Evolutionary conservation across 257 asterid species (phyloP).

Genomic region (Echites panduratus): DNA sequence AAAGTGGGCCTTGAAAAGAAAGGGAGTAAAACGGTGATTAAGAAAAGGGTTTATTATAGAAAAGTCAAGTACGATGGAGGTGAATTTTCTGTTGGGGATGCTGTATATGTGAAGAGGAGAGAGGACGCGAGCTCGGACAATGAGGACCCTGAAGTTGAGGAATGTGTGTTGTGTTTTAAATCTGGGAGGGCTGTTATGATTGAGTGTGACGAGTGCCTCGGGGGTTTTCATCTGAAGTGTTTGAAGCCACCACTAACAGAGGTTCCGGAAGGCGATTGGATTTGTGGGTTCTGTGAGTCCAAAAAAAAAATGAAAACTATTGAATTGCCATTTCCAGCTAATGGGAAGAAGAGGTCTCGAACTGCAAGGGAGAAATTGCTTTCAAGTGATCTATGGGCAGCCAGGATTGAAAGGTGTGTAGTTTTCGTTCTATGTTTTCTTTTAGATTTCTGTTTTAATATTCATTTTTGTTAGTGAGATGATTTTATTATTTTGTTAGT

Average conservation of each 20-base stretch:
- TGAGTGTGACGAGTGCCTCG: slow-evolving; percentile 92
- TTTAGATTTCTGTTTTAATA: background rate
- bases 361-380: slow-evolving; percentile 84
- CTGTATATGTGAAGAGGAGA: slow-evolving; percentile 75
- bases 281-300: slow-evolving; percentile 60
- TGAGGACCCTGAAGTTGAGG: slow-evolving; percentile 76
- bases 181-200: slow-evolving; percentile 63
- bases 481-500: background rate
- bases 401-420: slow-evolving; percentile 59
- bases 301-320: slow-evolving; percentile 42
- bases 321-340: slow-evolving; percentile 53
- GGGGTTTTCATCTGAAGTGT: slow-evolving; percentile 88
- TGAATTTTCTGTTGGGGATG: slow-evolving; percentile 67
- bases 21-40: slow-evolving; percentile 24
- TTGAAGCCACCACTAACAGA: slow-evolving; percentile 67
- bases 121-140: slow-evolving; percentile 58
- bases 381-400: slow-evolving; percentile 89
- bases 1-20: slow-evolving; percentile 18
- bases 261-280: slow-evolving; percentile 93
- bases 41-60: slow-evolving; percentile 53
- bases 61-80: slow-evolving; percentile 68
- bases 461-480: background rate
- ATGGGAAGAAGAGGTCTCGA: slow-evolving; percentile 68
- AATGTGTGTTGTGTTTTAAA: slow-evolving; percentile 77
- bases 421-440: background rate